Evolutionary conservation across 179 eudicot species (phyloP).

Genomic region (Beta macrorhiza): DNA sequence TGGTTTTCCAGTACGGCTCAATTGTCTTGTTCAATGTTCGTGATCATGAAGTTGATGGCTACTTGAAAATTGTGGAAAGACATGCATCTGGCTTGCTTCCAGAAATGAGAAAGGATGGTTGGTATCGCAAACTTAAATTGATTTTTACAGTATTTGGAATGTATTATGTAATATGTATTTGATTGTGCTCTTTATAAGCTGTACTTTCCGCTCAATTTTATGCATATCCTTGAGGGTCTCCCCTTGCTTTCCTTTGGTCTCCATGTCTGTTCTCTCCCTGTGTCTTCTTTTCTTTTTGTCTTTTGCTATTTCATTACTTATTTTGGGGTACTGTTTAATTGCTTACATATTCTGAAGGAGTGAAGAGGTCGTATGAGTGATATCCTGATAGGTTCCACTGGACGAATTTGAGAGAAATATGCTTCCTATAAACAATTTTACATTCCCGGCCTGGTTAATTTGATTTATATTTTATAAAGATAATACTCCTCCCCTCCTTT

Average conservation of each 20-base stretch:
- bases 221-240: conserved; percentile 1
- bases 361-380: not conserved
- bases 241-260: not conserved
- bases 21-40: conserved; percentile 85
- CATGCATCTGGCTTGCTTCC: conserved; percentile 81
- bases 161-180: no score
- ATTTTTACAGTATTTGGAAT: not conserved
- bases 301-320: not conserved
- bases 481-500: not conserved
- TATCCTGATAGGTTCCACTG: not conserved
- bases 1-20: conserved; percentile 94
- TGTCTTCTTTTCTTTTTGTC: not conserved
- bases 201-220: not conserved
- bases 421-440: not conserved
- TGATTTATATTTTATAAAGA: not conserved
- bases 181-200: not conserved
- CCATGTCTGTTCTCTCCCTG: not conserved
- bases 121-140: conserved; percentile 26
- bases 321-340: not conserved
- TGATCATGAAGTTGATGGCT: conserved; percentile 77
- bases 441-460: not conserved
- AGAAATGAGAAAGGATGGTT: conserved; percentile 96
- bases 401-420: not conserved
- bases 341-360: not conserved
- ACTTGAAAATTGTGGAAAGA: conserved; percentile 63